Conservation (phyloP, 495 filamentous ascomycete genomes). For the Cetradonia linearis region DNA sequence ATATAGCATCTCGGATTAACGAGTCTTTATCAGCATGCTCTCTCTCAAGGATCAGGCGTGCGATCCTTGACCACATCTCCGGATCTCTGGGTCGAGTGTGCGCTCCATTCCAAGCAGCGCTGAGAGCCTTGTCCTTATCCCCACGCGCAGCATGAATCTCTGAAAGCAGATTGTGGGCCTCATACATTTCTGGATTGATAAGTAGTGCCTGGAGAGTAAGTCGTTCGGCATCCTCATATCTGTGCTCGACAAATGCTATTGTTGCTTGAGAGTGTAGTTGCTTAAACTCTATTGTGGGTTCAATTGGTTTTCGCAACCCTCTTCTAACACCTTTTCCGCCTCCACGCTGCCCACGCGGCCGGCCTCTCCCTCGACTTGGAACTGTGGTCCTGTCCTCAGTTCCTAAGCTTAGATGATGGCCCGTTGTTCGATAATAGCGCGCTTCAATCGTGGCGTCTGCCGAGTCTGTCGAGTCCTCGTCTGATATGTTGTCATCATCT, state of each 20-base stretch:
- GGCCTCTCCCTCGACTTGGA: not conserved
- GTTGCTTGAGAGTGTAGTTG: conserved; percentile 58
- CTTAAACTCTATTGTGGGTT: conserved; percentile 67
- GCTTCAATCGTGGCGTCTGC: not conserved
- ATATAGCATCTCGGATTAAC: conserved; percentile 46
- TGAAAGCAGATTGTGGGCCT: conserved; percentile 65
- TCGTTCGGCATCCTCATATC: conserved; percentile 53
- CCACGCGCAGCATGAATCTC: conserved; percentile 61
- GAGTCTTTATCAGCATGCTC: conserved; percentile 42
- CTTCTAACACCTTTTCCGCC: conserved; percentile 43
- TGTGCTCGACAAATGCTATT: conserved; percentile 54
- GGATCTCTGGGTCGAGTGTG: conserved; percentile 60
- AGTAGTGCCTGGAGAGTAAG: conserved; percentile 60
- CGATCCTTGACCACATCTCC: conserved; percentile 57
- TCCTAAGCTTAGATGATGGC: not conserved
- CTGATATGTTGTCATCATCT: conserved; percentile 20
- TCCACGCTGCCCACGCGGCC: conserved; percentile 27
- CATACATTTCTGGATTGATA: conserved; percentile 73
- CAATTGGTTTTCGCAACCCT: conserved; percentile 60
- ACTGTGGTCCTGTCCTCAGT: not conserved
- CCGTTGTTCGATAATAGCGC: not conserved
- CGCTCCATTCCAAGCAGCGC: conserved; percentile 59
- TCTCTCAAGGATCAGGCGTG: conserved; percentile 53
- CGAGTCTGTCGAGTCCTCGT: conserved; percentile 8
- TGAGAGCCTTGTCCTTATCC: conserved; percentile 54